Percentiles rank a stretch among this genome's conserved stretches.
Evolutionary conservation across 2,329 filamentous ascomycete species (phyloP).

Genomic region (Cladorrhinum sp.): DNA sequence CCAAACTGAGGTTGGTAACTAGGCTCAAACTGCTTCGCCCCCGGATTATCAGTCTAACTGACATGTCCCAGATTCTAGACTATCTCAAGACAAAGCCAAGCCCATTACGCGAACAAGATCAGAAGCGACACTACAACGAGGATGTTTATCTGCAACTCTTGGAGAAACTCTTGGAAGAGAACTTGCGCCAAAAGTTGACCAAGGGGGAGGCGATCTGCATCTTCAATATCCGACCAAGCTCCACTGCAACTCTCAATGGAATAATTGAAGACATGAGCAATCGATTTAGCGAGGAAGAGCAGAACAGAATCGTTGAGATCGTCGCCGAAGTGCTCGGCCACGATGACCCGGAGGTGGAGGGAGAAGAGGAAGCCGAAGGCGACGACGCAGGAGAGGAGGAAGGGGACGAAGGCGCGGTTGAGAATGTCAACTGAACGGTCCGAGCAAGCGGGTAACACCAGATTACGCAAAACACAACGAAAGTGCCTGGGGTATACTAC

Average conservation of each 20-base stretch:
- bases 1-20: conserved; percentile 57
- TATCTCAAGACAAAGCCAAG: conserved; percentile 56
- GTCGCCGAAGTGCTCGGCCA: conserved; percentile 57
- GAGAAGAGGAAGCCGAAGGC: conserved; percentile 35
- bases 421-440: conserved; percentile 29
- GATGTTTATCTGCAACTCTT: conserved; percentile 53
- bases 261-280: conserved; percentile 63
- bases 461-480: background rate
- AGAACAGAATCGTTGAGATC: conserved; percentile 54
- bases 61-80: conserved; percentile 50
- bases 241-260: conserved; percentile 56
- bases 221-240: conserved; percentile 61
- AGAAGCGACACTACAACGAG: conserved; percentile 46
- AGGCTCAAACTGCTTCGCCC: background rate
- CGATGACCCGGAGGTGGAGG: conserved; percentile 38
- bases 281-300: conserved; percentile 58
- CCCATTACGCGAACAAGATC: conserved; percentile 54
- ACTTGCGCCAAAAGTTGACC: conserved; percentile 55
- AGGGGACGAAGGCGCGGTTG: conserved; percentile 31
- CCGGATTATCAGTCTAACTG: conserved; percentile 2
- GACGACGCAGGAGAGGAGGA: conserved; percentile 24
- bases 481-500: conserved; percentile 33
- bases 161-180: conserved; percentile 40
- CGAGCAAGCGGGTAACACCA: background rate
- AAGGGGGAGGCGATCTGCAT: conserved; percentile 69